Conservation (phyloP, 2,329 filamentous ascomycete species). For the Ophiostoma tasmaniense region DNA sequence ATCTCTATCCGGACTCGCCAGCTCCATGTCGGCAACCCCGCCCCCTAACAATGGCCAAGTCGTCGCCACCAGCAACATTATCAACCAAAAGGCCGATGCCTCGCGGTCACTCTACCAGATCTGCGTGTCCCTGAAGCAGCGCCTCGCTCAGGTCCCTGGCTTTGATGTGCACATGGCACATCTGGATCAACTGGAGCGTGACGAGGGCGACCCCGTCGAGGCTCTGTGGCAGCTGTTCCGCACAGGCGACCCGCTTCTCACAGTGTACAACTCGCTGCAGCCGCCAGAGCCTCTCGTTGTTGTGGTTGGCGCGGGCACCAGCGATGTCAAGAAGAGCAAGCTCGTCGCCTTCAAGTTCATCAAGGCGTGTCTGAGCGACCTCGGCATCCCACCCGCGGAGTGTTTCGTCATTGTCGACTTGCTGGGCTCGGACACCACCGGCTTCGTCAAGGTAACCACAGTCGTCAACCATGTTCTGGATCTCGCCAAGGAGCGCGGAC, state of each 20-base stretch:
- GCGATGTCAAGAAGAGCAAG: constrained; percentile 71
- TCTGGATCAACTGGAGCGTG: constrained; percentile 58
- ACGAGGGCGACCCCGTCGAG: constrained; percentile 73
- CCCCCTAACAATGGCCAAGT: constrained; percentile 50
- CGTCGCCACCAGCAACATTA: constrained; percentile 81
- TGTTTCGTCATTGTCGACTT: constrained; percentile 90
- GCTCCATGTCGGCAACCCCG: constrained; percentile 27
- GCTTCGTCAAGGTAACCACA: constrained; percentile 83
- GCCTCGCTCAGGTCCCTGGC: constrained; percentile 72
- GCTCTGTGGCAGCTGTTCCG: constrained; percentile 83
- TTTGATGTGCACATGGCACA: constrained; percentile 69
- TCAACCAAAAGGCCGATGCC: constrained; percentile 92
- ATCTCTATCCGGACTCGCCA: constrained; percentile 43
- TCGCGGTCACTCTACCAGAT: constrained; percentile 91
- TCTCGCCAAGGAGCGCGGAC: constrained; percentile 67
- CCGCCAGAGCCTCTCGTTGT: constrained; percentile 61
- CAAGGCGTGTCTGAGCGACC: constrained; percentile 74
- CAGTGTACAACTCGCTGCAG: constrained; percentile 78
- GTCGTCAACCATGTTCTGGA: constrained; percentile 91
- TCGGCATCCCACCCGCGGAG: constrained; percentile 69
- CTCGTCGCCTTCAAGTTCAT: constrained; percentile 88
- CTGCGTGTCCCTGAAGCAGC: constrained; percentile 74
- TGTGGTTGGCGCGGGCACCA: constrained; percentile 45
- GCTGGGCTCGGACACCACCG: constrained; percentile 88
- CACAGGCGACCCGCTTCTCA: constrained; percentile 73